Percentiles rank a stretch among this genome's conserved stretches.
phyloP scores from a whole-genome alignment of 108 stramenopile genomes.

The Mediolabrus comicus region DNA sequence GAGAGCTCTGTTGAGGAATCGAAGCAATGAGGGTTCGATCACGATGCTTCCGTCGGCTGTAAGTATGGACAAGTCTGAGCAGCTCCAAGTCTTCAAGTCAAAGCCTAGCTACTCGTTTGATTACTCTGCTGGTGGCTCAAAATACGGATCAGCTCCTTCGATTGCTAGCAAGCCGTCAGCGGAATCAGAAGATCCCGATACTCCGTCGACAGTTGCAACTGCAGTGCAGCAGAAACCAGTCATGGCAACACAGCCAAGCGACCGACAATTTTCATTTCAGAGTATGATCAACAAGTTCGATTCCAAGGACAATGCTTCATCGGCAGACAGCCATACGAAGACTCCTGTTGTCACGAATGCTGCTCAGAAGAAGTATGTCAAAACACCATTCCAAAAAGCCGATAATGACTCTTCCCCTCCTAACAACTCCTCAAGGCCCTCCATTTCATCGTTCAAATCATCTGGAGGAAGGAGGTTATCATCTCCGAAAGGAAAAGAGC shows the following conservation, averaged over 20 bases:
- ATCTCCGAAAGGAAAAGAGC: conserved; percentile 13
- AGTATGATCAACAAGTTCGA: conserved; percentile 17
- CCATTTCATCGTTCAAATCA: background rate
- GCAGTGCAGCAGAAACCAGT: conserved; percentile 6
- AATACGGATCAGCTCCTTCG: background rate
- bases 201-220: conserved; percentile 9
- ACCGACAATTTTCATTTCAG: conserved; percentile 28
- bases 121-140: background rate
- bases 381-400: conserved; percentile 27
- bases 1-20: conserved; percentile 10
- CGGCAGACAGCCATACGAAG: conserved; percentile 5
- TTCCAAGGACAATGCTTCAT: background rate
- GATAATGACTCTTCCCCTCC: background rate
- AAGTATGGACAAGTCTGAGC: conserved; percentile 1
- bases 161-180: conserved; percentile 5
- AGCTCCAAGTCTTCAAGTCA: background rate
- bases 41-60: conserved; percentile 32
- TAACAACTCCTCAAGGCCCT: background rate
- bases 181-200: conserved; percentile 3
- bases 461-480: conserved; percentile 3
- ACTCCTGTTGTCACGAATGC: conserved; percentile 25
- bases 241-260: background rate
- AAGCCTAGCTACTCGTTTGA: conserved; percentile 15
- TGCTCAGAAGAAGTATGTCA: conserved; percentile 13
- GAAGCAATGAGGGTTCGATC: conserved; percentile 12